Evolutionary conservation across 73 alveolate species (phyloP).

Genomic region (Tetrahymena thermophila): DNA sequence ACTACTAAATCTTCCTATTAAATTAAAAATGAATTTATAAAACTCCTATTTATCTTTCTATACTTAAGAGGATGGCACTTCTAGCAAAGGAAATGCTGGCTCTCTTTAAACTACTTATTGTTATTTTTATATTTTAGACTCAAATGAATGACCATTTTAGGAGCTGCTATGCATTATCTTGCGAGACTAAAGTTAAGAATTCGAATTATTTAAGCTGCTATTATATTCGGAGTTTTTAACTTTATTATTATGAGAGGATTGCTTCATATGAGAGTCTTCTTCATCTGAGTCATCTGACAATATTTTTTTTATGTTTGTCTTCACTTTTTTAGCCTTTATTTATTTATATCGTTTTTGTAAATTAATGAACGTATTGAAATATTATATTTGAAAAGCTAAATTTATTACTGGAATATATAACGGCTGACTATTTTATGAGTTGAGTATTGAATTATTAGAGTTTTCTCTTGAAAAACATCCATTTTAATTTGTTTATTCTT

Average conservation of each 20-base stretch:
- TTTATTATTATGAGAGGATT: neutral
- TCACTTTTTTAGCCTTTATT: neutral
- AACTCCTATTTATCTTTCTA: neutral
- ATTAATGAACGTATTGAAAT: too few relatives aligned
- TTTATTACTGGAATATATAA: neutral
- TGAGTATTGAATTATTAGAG: neutral
- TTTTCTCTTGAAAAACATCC: neutral
- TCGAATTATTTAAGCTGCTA: neutral
- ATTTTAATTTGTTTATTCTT: neutral
- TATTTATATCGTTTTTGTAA: neutral
- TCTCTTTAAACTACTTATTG: neutral
- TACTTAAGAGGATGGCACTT: neutral
- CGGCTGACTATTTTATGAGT: neutral
- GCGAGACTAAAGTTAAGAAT: neutral
- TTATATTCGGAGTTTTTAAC: neutral
- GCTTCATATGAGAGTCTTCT: neutral
- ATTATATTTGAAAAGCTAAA: neutral
- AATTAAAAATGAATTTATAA: neutral
- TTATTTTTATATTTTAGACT: neutral
- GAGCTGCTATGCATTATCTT: neutral
- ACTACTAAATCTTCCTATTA: neutral
- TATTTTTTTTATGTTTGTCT: neutral
- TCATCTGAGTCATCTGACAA: neutral
- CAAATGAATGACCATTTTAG: neutral
- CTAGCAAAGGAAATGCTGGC: neutral